Percentiles rank a stretch among this genome's conserved stretches.
These are phyloP conservation scores for Microdochium bolleyi DNA, from an alignment of 2,329 filamentous ascomycete genomes.

Conservation along the genomic window DNA sequence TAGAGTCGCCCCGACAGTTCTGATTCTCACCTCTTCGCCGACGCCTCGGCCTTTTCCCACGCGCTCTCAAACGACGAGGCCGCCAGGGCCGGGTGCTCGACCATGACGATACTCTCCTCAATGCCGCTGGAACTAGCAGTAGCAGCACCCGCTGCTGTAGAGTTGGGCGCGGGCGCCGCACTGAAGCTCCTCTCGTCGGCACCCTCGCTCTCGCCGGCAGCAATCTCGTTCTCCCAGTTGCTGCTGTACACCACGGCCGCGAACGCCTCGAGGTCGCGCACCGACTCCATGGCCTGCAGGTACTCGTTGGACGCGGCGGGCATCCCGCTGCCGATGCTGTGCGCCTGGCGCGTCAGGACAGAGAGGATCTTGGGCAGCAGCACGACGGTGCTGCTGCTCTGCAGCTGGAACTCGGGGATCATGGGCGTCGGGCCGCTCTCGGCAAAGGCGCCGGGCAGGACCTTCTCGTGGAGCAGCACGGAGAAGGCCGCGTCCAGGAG, in stretches of 20 bases:
- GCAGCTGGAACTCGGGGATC: constrained; percentile 43
- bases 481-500: constrained; percentile 85
- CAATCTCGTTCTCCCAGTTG: constrained; percentile 67
- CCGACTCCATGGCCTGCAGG: constrained; percentile 66
- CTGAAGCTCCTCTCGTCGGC: constrained; percentile 10
- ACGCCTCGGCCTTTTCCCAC: constrained; percentile 57
- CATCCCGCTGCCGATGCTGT: constrained; percentile 74
- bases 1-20: too few relatives aligned
- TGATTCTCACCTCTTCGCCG: constrained; percentile 7
- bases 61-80: constrained; percentile 53
- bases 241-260: constrained; percentile 82
- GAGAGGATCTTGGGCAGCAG: constrained; percentile 81
- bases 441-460: constrained; percentile 74
- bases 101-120: constrained; percentile 46
- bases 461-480: constrained; percentile 72
- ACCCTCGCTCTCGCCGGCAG: constrained; percentile 25
- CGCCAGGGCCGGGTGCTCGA: constrained; percentile 25
- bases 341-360: constrained; percentile 83
- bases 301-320: constrained; percentile 49
- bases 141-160: too few relatives aligned
- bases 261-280: constrained; percentile 72
- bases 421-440: constrained; percentile 27
- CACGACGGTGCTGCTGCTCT: constrained; percentile 51
- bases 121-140: too few relatives aligned
- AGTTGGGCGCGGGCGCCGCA: neutral